A percentile compares a stretch with the other conserved stretches of the same genome.
Conservation (phyloP, 805 yeast genomes). For the Ogataea parapolymorpha region DNA sequence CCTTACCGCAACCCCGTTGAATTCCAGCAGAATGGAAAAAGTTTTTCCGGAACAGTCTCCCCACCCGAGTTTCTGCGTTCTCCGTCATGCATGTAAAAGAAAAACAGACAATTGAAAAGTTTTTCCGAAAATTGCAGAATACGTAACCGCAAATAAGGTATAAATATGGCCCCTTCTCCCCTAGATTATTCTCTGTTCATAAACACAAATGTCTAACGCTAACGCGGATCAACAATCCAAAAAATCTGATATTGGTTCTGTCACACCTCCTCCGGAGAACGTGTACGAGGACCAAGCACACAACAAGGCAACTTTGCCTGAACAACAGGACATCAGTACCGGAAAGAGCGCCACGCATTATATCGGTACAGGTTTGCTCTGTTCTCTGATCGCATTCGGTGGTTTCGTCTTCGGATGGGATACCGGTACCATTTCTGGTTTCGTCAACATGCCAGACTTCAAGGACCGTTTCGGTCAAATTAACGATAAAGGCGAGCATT, state of each 20-base stretch:
- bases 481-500: conserved; percentile 37
- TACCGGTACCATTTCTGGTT: conserved; percentile 75
- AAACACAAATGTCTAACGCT: conserved; percentile 11
- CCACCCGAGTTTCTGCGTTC: conserved; percentile 2
- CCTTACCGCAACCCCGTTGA: conserved; percentile 7
- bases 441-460: conserved; percentile 62
- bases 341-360: conserved; percentile 25
- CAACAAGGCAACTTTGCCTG: conserved; percentile 9
- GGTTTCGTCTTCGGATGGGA: conserved; percentile 79
- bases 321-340: conserved; percentile 15
- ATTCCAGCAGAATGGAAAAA: conserved; percentile 6
- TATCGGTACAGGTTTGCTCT: conserved; percentile 32
- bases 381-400: conserved; percentile 67
- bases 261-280: conserved; percentile 22
- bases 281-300: conserved; percentile 25
- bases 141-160: not conserved
- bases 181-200: not conserved
- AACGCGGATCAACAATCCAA: conserved; percentile 17
- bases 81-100: conserved; percentile 7
- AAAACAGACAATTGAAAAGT: conserved; percentile 4
- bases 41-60: conserved; percentile 13
- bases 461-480: conserved; percentile 48
- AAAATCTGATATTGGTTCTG: conserved; percentile 16
- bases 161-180: conserved; percentile 3
- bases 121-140: conserved; percentile 11